Evolutionary conservation across 1,139 yeast species (phyloP).

Genomic region (Nadsonia commutata): DNA sequence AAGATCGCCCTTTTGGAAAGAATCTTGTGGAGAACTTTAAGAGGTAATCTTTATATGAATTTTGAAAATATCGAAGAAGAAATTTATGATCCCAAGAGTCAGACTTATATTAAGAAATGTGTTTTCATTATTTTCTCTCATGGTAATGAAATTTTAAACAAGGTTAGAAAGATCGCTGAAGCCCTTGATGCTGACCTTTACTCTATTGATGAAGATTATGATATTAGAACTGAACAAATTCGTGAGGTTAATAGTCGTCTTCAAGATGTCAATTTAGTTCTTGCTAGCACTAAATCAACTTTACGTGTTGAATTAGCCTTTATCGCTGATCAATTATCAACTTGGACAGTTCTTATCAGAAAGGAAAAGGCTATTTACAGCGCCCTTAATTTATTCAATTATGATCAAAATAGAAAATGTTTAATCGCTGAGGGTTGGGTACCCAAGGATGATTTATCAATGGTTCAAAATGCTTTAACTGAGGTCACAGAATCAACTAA

Average conservation of each 20-base stretch:
- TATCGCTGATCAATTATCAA: constrained; percentile 57
- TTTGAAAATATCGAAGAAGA: constrained; percentile 54
- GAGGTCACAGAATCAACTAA: constrained; percentile 45
- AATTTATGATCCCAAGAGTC: constrained; percentile 34
- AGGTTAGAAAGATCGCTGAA: constrained; percentile 64
- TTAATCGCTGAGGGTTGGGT: constrained; percentile 98
- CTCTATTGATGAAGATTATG: constrained; percentile 44
- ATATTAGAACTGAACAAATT: constrained; percentile 44
- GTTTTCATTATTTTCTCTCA: constrained; percentile 81
- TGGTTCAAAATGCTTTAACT: constrained; percentile 36
- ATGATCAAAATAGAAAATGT: constrained; percentile 73
- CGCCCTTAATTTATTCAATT: constrained; percentile 68
- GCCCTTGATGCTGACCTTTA: constrained; percentile 73
- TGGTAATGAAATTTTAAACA: constrained; percentile 55
- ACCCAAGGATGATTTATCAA: constrained; percentile 41
- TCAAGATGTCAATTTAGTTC: constrained; percentile 50
- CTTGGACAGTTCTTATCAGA: constrained; percentile 53
- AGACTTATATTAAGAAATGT: constrained; percentile 41
- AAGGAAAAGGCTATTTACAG: constrained; percentile 67
- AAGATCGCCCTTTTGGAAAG: constrained; percentile 63
- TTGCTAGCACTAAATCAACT: constrained; percentile 56
- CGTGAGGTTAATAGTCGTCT: constrained; percentile 43
- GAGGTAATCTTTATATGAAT: constrained; percentile 75
- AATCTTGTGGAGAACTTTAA: constrained; percentile 80
- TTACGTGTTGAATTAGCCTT: constrained; percentile 64